Percentiles rank a stretch among this genome's conserved stretches.
These are phyloP conservation scores for Mycena belliarum DNA, from an alignment of 768 basidiomycete genomes.

Conservation along the genomic window DNA sequence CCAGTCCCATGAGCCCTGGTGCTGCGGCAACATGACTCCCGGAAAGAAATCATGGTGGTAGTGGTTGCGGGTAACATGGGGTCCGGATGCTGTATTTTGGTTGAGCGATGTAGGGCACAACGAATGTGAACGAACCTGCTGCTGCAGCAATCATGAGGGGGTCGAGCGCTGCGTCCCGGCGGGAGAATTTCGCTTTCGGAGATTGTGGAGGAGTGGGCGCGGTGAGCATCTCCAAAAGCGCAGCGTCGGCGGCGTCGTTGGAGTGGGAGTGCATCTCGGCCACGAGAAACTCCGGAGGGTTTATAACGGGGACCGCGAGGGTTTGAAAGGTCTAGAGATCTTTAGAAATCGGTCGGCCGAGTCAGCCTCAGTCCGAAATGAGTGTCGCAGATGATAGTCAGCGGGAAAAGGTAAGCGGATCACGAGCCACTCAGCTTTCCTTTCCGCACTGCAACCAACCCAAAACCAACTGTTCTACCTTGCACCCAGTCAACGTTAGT, in stretches of 20 bases:
- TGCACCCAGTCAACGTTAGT: too few relatives aligned
- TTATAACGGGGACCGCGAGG: too few relatives aligned
- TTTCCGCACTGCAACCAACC: too few relatives aligned
- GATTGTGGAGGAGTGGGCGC: conserved; percentile 46
- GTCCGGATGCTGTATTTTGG: conserved; percentile 53
- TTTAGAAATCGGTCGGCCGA: too few relatives aligned
- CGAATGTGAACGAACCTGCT: neutral
- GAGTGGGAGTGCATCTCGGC: conserved; percentile 14
- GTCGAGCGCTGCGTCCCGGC: conserved; percentile 75
- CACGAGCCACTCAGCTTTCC: too few relatives aligned
- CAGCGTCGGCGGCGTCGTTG: conserved; percentile 48
- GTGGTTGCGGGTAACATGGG: conserved; percentile 82
- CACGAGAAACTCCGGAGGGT: neutral
- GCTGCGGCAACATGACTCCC: conserved; percentile 50
- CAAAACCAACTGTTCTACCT: too few relatives aligned
- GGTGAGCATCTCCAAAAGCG: conserved; percentile 67
- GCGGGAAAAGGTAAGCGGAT: too few relatives aligned
- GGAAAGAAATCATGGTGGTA: conserved; percentile 82
- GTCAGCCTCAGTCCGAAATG: too few relatives aligned
- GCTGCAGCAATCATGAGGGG: conserved; percentile 79
- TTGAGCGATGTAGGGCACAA: neutral
- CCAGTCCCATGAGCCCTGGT: conserved; percentile 60
- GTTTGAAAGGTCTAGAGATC: too few relatives aligned
- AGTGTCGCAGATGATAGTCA: too few relatives aligned
- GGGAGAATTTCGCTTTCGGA: conserved; percentile 45